These are phyloP conservation scores for Hondaea fermentalgiana DNA, from an alignment of 108 stramenopile species.

Conservation along the genomic window DNA sequence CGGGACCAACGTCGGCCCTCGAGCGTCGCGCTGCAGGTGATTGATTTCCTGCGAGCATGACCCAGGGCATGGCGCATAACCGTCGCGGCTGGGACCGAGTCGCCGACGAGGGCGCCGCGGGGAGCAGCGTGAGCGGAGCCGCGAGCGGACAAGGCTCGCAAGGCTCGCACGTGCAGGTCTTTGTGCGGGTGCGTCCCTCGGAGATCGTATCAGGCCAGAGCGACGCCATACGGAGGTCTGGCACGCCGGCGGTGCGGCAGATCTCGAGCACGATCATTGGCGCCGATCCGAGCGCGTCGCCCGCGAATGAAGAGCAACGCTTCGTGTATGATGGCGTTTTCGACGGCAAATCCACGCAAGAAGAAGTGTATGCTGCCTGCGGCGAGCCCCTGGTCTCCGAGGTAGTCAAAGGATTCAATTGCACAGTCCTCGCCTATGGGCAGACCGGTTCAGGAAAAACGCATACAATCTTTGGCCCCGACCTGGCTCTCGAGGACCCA, in stretches of 20 bases:
- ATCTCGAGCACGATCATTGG: neutral
- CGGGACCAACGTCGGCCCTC: too few relatives aligned
- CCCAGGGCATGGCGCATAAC: neutral
- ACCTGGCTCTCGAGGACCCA: neutral
- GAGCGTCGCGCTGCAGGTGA: too few relatives aligned
- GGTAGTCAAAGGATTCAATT: constrained; percentile 24
- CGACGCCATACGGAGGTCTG: neutral
- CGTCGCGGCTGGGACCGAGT: neutral
- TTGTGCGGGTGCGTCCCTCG: neutral
- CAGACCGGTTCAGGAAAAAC: constrained; percentile 39
- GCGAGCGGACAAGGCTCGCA: neutral
- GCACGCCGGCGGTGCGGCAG: neutral
- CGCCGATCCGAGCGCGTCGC: neutral
- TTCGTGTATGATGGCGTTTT: constrained; percentile 29
- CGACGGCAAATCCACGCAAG: constrained; percentile 6
- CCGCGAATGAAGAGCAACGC: neutral
- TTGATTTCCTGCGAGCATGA: too few relatives aligned
- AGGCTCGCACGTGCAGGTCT: neutral
- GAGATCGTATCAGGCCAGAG: neutral
- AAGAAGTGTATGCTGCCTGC: neutral
- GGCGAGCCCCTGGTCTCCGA: constrained; percentile 16
- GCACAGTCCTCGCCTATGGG: constrained; percentile 36
- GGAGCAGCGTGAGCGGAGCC: neutral
- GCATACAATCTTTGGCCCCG: constrained; percentile 18
- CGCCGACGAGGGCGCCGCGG: too few relatives aligned